These are phyloP conservation scores for Yarrowia sp. DNA, from an alignment of 805 yeast genomes.

Conservation along the genomic window DNA sequence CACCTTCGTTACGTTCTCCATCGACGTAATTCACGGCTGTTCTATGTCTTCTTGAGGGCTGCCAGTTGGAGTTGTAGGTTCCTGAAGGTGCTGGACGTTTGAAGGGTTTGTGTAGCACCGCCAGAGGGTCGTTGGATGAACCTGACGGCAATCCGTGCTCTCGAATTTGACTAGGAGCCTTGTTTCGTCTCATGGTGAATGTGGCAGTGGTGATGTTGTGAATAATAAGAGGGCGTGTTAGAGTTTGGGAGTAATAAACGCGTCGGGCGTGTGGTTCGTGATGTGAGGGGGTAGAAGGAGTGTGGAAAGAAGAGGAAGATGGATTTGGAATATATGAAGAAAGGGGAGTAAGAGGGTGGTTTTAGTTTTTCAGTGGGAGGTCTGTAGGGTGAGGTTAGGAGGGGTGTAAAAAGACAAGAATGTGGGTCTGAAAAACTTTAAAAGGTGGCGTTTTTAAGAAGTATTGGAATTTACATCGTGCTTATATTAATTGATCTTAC, in stretches of 20 bases:
- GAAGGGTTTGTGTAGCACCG: not conserved
- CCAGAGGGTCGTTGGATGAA: not conserved
- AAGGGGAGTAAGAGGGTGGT: too few relatives aligned
- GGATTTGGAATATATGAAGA: too few relatives aligned
- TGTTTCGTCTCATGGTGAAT: not conserved
- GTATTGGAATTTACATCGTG: too few relatives aligned
- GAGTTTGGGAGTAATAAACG: not conserved
- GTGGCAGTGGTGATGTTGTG: not conserved
- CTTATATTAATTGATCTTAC: too few relatives aligned
- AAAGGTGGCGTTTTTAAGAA: too few relatives aligned
- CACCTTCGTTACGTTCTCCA: not conserved
- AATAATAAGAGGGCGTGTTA: not conserved
- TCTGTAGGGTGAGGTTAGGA: too few relatives aligned
- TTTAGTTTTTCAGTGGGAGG: too few relatives aligned
- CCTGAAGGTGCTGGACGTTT: conserved; percentile 8
- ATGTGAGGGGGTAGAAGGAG: not conserved
- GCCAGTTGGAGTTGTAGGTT: conserved; percentile 8
- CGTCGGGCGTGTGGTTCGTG: not conserved
- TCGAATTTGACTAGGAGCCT: conserved; percentile 11
- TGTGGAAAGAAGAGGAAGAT: too few relatives aligned
- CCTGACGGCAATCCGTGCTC: conserved; percentile 2
- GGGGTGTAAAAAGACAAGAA: too few relatives aligned
- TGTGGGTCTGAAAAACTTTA: too few relatives aligned
- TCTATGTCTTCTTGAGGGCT: not conserved
- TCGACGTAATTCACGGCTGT: not conserved